These are phyloP conservation scores for Emmonsiellopsis sp. DNA, from an alignment of 2,329 filamentous ascomycete species.

Conservation along the genomic window DNA sequence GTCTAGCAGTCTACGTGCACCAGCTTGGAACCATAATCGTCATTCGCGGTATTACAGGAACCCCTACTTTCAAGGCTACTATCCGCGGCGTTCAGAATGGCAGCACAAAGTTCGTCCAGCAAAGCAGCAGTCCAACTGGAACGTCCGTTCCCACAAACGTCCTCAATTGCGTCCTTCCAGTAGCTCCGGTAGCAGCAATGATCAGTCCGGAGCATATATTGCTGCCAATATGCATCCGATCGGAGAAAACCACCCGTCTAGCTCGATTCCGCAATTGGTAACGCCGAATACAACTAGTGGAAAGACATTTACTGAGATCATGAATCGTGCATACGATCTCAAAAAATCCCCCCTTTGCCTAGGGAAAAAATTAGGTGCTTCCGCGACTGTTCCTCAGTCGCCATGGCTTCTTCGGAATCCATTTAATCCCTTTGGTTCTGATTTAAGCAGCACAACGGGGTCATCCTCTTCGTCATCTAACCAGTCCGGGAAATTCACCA, in stretches of 20 bases:
- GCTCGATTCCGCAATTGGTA: slow-evolving; percentile 2
- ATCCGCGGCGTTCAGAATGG: not conserved
- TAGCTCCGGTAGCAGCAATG: not conserved
- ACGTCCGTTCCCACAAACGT: not conserved
- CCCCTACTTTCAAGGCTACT: not conserved
- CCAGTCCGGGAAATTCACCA: not conserved
- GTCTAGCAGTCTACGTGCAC: not conserved
- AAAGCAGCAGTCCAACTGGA: not conserved
- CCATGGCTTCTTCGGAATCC: not conserved
- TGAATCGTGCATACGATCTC: slow-evolving; percentile 9
- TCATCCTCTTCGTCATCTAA: not conserved
- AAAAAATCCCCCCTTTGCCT: slow-evolving; percentile 5
- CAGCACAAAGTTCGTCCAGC: not conserved
- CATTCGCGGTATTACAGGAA: not conserved
- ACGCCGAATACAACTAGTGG: slow-evolving; percentile 5
- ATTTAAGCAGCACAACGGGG: not conserved
- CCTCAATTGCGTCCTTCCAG: not conserved
- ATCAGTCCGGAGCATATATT: not conserved
- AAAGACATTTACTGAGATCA: slow-evolving; percentile 9
- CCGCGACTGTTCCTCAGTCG: not conserved
- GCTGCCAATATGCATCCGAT: not conserved
- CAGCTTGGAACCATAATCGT: not conserved
- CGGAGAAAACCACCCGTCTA: not conserved
- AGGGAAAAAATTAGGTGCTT: slow-evolving; percentile 4
- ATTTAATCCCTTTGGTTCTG: not conserved